Percentiles rank a stretch among this genome's conserved stretches.
phyloP scores from a whole-genome alignment of 2,329 filamentous ascomycete species.

The Apiospora rasikravindrae region DNA sequence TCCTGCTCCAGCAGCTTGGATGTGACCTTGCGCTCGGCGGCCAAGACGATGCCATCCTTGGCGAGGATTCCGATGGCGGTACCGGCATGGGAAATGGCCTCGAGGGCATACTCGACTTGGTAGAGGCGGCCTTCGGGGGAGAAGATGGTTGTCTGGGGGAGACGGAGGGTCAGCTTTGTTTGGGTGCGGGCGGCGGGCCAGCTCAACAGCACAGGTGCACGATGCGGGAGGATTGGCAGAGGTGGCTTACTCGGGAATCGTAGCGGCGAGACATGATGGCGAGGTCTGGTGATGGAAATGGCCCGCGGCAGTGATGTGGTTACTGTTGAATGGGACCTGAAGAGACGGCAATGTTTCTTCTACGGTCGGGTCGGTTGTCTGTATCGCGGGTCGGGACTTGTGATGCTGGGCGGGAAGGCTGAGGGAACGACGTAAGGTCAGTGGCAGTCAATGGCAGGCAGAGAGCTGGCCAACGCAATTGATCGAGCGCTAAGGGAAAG shows the following conservation, averaged over 20 bases:
- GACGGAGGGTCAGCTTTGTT: slow-evolving; percentile 28
- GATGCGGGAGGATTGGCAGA: slow-evolving; percentile 4
- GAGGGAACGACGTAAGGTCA: slow-evolving; percentile 6
- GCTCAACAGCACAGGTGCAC: not conserved
- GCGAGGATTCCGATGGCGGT: slow-evolving; percentile 96
- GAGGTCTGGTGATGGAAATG: slow-evolving; percentile 4
- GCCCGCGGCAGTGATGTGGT: not conserved
- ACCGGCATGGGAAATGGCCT: slow-evolving; percentile 97
- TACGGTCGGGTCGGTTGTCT: not conserved
- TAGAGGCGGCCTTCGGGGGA: slow-evolving; percentile 98
- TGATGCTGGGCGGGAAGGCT: slow-evolving; percentile 13
- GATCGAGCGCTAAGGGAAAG: not conserved
- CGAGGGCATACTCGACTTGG: slow-evolving; percentile 98
- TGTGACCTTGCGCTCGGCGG: slow-evolving; percentile 97
- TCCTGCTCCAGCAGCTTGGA: slow-evolving; percentile 99
- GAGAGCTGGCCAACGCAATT: slow-evolving; percentile 15
- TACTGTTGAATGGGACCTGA: not conserved
- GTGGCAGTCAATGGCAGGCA: slow-evolving; percentile 10
- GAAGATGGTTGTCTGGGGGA: slow-evolving; percentile 92
- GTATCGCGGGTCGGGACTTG: slow-evolving; percentile 12
- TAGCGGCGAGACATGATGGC: slow-evolving; percentile 90
- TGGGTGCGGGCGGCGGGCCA: not conserved
- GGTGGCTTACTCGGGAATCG: slow-evolving; percentile 83
- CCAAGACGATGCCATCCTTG: slow-evolving; percentile 97
- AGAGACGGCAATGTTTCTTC: slow-evolving; percentile 21